phyloP scores from a whole-genome alignment of 768 basidiomycete genomes.

The Boletellus ananiceps region DNA sequence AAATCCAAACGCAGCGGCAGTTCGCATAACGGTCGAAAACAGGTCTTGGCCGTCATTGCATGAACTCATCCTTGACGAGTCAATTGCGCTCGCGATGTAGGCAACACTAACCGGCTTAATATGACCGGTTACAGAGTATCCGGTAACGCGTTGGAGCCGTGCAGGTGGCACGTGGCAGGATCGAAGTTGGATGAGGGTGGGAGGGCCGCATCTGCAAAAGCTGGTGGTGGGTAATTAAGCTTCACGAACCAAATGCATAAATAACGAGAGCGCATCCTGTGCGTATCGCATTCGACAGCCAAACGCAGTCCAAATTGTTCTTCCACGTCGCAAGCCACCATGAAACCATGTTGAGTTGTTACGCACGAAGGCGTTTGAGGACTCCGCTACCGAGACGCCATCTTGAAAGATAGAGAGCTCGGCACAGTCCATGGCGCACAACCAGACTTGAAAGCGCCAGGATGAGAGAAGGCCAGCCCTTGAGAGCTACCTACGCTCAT shows the following conservation, averaged over 20 bases:
- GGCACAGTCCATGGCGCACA: constrained; percentile 49
- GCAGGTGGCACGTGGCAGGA: constrained; percentile 36
- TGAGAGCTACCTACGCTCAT: constrained; percentile 17
- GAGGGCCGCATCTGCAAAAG: constrained; percentile 18
- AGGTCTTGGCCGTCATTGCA: constrained; percentile 32
- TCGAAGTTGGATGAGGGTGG: constrained; percentile 19
- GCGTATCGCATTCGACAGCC: constrained; percentile 28
- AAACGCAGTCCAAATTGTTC: constrained; percentile 15
- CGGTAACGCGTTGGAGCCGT: constrained; percentile 26
- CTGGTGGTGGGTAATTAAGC: constrained; percentile 11
- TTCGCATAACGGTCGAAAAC: constrained; percentile 9
- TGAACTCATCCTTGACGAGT: background rate
- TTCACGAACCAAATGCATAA: constrained; percentile 10
- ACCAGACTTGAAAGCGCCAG: constrained; percentile 52
- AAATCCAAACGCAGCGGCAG: constrained; percentile 21
- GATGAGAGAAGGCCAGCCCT: constrained; percentile 30
- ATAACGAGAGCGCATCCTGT: constrained; percentile 31
- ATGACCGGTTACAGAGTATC: constrained; percentile 18
- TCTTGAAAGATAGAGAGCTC: constrained; percentile 16
- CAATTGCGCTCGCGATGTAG: background rate
- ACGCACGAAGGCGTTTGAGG: constrained; percentile 50
- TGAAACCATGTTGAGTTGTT: constrained; percentile 53
- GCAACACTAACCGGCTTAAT: constrained; percentile 6
- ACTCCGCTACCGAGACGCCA: constrained; percentile 32
- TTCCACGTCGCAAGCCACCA: constrained; percentile 28